Conservation (phyloP, 352 stramenopile species). For the Phytopythium mirpurense region DNA sequence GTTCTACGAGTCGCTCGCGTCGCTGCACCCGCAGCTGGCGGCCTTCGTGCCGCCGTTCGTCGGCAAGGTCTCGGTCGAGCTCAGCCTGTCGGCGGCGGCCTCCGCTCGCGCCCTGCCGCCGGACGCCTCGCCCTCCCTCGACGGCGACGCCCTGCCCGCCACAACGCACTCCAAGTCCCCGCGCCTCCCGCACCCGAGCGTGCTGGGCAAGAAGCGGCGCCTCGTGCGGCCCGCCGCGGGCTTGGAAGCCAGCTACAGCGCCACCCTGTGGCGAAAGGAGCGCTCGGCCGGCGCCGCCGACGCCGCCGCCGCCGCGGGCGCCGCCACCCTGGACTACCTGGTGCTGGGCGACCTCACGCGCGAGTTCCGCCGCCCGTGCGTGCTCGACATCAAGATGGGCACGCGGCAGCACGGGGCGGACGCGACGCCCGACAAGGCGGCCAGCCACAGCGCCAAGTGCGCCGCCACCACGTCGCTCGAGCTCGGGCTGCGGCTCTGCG, state of each 20-base stretch:
- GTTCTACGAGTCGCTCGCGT: slow-evolving; percentile 63
- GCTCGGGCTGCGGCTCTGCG: slow-evolving; percentile 66
- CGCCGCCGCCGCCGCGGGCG: slow-evolving; percentile 9
- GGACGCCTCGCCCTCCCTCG: neutral
- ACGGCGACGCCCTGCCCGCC: neutral
- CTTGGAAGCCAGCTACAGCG: slow-evolving; percentile 37
- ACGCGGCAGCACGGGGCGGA: slow-evolving; percentile 73
- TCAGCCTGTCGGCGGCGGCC: slow-evolving; percentile 13
- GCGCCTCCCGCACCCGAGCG: slow-evolving; percentile 7
- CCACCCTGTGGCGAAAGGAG: slow-evolving; percentile 59
- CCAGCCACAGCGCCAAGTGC: slow-evolving; percentile 69
- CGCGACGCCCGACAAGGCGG: slow-evolving; percentile 55
- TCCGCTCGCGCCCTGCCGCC: neutral
- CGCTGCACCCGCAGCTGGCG: slow-evolving; percentile 48
- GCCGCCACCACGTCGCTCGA: slow-evolving; percentile 61
- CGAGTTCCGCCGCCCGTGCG: slow-evolving; percentile 53
- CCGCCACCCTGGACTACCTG: slow-evolving; percentile 44
- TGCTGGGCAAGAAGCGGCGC: slow-evolving; percentile 33
- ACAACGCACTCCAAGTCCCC: slow-evolving; percentile 8
- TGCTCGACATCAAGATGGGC: slow-evolving; percentile 83
- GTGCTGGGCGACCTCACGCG: slow-evolving; percentile 67
- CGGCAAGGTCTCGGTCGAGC: slow-evolving; percentile 58
- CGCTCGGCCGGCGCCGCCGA: slow-evolving; percentile 8
- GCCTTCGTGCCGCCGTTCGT: slow-evolving; percentile 65
- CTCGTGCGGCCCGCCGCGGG: slow-evolving; percentile 16